A percentile compares a stretch with the other conserved stretches of the same genome.
Evolutionary conservation across 805 yeast species (phyloP).

Genomic region (Myxozyma neotropica): DNA sequence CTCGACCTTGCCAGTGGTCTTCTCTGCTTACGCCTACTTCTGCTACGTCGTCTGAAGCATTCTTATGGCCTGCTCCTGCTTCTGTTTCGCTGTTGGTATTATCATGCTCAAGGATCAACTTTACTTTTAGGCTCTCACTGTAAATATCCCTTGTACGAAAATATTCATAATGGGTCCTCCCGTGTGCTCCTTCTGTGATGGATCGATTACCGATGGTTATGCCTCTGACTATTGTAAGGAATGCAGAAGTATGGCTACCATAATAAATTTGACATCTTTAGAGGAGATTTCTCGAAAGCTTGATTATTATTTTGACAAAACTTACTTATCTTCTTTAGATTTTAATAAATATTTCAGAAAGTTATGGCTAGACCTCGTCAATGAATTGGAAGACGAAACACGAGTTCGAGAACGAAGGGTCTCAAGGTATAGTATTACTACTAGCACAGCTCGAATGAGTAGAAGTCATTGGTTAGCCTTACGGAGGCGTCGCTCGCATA

Average conservation of each 20-base stretch:
- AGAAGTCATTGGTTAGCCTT: no score
- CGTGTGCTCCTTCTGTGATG: background rate
- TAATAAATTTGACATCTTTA: no score
- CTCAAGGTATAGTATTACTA: background rate
- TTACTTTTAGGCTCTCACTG: no score
- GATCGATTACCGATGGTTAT: background rate
- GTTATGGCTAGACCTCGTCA: background rate
- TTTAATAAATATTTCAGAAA: background rate
- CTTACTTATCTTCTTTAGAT: background rate
- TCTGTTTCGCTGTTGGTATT: no score
- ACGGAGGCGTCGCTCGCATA: no score
- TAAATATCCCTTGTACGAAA: no score
- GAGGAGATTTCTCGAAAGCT: background rate
- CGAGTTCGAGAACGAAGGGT: background rate
- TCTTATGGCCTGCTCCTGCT: no score
- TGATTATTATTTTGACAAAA: background rate
- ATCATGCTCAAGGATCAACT: no score
- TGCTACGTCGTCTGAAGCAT: no score
- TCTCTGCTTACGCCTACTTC: no score
- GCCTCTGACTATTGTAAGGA: background rate
- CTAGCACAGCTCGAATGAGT: background rate
- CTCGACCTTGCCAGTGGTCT: no score
- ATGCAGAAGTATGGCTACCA: conserved; percentile 4
- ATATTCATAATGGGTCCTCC: background rate
- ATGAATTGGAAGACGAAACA: background rate